phyloP scores from a whole-genome alignment of 208 protist genomes.

The Wallacemonas collosoma region DNA sequence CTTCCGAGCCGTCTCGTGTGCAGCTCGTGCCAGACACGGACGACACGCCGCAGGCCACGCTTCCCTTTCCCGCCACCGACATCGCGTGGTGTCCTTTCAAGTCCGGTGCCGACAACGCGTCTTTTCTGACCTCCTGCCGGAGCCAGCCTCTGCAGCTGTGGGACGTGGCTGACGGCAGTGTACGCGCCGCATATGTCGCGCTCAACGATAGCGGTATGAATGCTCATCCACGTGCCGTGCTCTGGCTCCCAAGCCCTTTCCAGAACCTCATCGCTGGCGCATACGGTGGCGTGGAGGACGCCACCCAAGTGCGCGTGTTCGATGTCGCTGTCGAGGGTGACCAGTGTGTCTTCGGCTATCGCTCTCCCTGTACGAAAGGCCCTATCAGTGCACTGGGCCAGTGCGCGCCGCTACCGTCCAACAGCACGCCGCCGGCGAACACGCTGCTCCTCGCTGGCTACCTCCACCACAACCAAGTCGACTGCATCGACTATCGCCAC shows the following conservation, averaged over 20 bases:
- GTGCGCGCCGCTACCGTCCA: conserved; percentile 6
- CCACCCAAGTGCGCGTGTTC: conserved; percentile 64
- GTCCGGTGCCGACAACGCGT: conserved; percentile 35
- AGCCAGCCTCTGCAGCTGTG: conserved; percentile 79
- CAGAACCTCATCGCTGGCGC: conserved; percentile 48
- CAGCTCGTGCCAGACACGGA: conserved; percentile 17
- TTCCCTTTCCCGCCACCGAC: conserved; percentile 72
- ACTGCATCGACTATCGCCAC: conserved; percentile 64
- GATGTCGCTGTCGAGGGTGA: conserved; percentile 62
- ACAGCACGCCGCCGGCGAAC: background rate
- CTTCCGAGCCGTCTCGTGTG: background rate
- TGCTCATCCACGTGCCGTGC: conserved; percentile 38
- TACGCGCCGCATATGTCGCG: conserved; percentile 74
- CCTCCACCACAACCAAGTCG: conserved; percentile 48
- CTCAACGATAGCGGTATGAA: conserved; percentile 58
- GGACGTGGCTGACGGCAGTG: conserved; percentile 59
- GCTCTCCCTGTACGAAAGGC: conserved; percentile 30
- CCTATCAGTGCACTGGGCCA: conserved; percentile 22
- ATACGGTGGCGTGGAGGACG: conserved; percentile 74
- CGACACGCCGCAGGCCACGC: conserved; percentile 37
- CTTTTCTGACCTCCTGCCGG: conserved; percentile 57
- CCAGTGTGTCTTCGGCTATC: conserved; percentile 44
- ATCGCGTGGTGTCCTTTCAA: conserved; percentile 83
- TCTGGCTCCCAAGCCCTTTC: conserved; percentile 37
- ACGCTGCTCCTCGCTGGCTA: conserved; percentile 54